Evolutionary conservation across 2,329 filamentous ascomycete species (phyloP).

Genomic region (Penicillium sp.): DNA sequence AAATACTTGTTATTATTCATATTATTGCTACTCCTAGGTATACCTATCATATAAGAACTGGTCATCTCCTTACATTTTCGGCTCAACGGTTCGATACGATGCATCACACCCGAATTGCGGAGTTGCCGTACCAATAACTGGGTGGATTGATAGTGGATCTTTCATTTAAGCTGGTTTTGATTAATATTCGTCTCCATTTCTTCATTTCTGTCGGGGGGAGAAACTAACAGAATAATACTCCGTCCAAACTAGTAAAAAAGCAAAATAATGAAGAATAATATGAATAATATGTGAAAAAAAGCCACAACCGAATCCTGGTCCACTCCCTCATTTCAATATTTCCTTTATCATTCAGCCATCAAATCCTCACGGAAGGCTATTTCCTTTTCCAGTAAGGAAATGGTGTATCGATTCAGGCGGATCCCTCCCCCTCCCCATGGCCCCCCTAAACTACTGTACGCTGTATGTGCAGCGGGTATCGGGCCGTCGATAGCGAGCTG

Average conservation of each 20-base stretch:
- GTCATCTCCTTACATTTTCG: slow-evolving; percentile 2
- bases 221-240: not conserved
- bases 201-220: not conserved
- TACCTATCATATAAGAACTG: slow-evolving; percentile 6
- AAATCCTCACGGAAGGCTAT: not conserved
- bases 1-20: not conserved
- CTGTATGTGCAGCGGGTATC: slow-evolving; percentile 29
- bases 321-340: not conserved
- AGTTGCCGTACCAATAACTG: slow-evolving; percentile 2
- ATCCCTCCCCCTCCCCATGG: slow-evolving; percentile 10
- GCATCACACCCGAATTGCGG: slow-evolving; percentile 11
- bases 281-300: slow-evolving; percentile 1
- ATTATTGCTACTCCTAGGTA: not conserved
- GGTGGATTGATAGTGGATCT: not conserved
- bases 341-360: not conserved
- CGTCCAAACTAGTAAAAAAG: not conserved
- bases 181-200: too few relatives aligned
- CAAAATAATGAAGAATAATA: not conserved
- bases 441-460: slow-evolving; percentile 21
- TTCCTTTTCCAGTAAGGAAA: not conserved
- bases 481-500: slow-evolving; percentile 30
- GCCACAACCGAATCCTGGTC: slow-evolving; percentile 1
- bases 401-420: slow-evolving; percentile 9
- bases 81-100: slow-evolving; percentile 5
- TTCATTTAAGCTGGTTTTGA: not conserved